Evolutionary conservation across 1,284 basidiomycete genomes (phyloP).

Genomic region (Naganishia sp.): DNA sequence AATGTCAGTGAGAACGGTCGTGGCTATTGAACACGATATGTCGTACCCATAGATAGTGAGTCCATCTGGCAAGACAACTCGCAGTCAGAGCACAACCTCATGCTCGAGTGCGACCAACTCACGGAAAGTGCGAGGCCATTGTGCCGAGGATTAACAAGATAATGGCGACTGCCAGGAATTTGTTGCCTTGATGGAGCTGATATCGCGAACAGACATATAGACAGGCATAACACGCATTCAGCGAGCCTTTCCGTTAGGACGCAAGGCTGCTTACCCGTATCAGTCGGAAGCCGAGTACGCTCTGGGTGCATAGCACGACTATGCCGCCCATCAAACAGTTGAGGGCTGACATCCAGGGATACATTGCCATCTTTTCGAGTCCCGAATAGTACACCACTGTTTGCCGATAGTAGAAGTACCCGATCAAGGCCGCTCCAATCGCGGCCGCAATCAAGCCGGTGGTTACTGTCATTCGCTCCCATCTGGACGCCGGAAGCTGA

Average conservation of each 20-base stretch:
- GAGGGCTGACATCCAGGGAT: conserved; percentile 1
- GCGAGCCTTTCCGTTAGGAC: background rate
- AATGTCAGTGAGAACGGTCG: background rate
- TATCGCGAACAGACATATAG: background rate
- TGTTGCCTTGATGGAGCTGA: conserved; percentile 10
- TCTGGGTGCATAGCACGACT: conserved; percentile 4
- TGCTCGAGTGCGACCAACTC: background rate
- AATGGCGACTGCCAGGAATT: background rate
- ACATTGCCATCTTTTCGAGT: background rate
- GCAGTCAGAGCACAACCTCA: background rate
- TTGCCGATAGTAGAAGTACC: background rate
- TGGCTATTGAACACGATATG: no score
- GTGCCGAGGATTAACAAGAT: background rate
- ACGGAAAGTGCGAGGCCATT: conserved; percentile 9
- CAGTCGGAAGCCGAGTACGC: conserved; percentile 5
- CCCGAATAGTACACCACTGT: conserved; percentile 1
- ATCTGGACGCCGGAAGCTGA: background rate
- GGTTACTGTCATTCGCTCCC: conserved; percentile 4
- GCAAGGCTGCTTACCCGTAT: conserved; percentile 3
- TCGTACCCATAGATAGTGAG: conserved; percentile 9
- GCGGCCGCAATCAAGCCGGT: background rate
- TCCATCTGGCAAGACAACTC: conserved; percentile 2
- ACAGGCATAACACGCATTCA: background rate
- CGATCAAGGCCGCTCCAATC: background rate
- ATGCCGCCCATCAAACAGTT: conserved; percentile 13